These are phyloP conservation scores for Phytophthora sojae DNA, from an alignment of 352 stramenopile genomes.

Conservation along the genomic window DNA sequence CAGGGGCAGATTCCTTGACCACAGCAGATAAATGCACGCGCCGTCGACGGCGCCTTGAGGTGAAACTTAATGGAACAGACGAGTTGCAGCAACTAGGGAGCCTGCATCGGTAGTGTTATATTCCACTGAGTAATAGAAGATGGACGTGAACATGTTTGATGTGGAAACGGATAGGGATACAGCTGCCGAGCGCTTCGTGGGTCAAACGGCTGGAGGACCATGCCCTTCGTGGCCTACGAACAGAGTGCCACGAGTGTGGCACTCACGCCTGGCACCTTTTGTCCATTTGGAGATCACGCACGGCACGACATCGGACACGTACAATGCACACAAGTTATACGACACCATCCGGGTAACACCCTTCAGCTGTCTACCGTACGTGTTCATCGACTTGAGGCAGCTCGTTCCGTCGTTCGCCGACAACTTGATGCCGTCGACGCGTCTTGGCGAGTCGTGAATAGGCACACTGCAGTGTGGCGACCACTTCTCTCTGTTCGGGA, in stretches of 20 bases:
- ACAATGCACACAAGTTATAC: neutral
- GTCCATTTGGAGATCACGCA: neutral
- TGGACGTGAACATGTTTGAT: neutral
- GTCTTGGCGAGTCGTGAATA: too few species aligned
- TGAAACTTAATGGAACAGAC: neutral
- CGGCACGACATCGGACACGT: neutral
- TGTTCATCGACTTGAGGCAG: neutral
- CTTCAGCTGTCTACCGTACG: neutral
- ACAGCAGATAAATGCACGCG: slow-evolving; percentile 28
- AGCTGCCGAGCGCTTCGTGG: neutral
- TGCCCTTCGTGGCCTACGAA: neutral
- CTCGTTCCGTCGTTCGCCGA: neutral
- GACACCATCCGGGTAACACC: neutral
- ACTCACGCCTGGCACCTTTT: neutral
- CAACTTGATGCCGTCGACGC: neutral
- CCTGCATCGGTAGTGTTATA: too few species aligned
- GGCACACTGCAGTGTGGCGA: too few species aligned
- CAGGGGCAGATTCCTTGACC: neutral
- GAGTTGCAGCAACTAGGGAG: too few species aligned
- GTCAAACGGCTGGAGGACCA: too few species aligned
- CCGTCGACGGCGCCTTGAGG: slow-evolving; percentile 13
- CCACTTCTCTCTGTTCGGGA: neutral
- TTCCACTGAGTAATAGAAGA: neutral
- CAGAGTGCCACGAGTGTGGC: neutral
- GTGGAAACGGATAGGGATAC: neutral